Evolutionary conservation across 1,284 basidiomycete genomes (phyloP).

Genomic region (Rhizoctonia solani): DNA sequence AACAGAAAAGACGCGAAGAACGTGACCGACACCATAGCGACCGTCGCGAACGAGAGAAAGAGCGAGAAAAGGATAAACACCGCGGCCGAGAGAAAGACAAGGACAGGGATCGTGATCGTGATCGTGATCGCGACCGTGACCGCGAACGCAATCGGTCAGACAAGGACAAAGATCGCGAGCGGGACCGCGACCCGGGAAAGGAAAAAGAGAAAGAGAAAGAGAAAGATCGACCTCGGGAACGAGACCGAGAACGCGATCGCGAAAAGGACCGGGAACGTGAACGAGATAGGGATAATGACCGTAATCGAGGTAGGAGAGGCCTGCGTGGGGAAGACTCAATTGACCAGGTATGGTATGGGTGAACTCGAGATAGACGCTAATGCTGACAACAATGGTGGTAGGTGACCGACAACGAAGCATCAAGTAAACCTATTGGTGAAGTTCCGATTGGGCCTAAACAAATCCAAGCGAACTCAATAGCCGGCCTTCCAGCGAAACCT

Average conservation of each 20-base stretch:
- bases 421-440: conserved; percentile 12
- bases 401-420: conserved; percentile 5
- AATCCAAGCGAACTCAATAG: neutral
- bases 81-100: conserved; percentile 54
- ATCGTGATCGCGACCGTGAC: conserved; percentile 38
- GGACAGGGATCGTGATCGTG: conserved; percentile 43
- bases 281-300: conserved; percentile 25
- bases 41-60: conserved; percentile 38
- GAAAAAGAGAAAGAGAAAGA: conserved; percentile 44
- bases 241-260: conserved; percentile 53
- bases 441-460: conserved; percentile 12
- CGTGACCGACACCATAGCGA: conserved; percentile 42
- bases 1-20: conserved; percentile 27
- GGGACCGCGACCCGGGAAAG: conserved; percentile 39
- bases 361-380: neutral
- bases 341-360: neutral
- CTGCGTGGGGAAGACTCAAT: conserved; percentile 18
- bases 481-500: conserved; percentile 31
- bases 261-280: conserved; percentile 40
- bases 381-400: neutral
- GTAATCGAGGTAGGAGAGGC: conserved; percentile 18
- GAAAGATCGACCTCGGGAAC: conserved; percentile 36
- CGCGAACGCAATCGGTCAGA: conserved; percentile 41
- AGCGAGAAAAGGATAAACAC: conserved; percentile 48
- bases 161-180: conserved; percentile 41